Evolutionary conservation across 495 filamentous ascomycete species (phyloP).

Genomic region (Cercophora sp.): DNA sequence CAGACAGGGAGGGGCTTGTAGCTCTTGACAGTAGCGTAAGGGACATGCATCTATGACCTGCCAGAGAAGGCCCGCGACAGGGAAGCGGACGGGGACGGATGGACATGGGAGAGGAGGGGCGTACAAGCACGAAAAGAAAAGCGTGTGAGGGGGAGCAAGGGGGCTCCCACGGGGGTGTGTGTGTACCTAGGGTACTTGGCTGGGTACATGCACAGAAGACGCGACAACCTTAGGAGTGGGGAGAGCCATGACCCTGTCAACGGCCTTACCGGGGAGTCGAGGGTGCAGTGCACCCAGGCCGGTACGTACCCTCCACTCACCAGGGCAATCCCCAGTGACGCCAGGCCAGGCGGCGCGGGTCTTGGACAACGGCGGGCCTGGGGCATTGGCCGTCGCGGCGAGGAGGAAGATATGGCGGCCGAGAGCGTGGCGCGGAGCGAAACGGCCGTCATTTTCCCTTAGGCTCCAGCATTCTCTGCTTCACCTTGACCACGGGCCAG

Average conservation of each 20-base stretch:
- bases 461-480: constrained; percentile 29
- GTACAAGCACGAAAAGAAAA: constrained; percentile 2
- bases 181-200: constrained; percentile 4
- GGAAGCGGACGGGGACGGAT: constrained; percentile 9
- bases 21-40: constrained; percentile 1
- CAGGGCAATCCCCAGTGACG: not conserved
- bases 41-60: constrained; percentile 20
- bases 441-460: constrained; percentile 16
- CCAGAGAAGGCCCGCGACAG: constrained; percentile 17
- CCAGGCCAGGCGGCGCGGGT: not conserved
- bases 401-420: constrained; percentile 10
- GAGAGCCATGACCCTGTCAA: constrained; percentile 14
- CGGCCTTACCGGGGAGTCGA: constrained; percentile 22
- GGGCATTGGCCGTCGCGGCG: not conserved
- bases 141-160: constrained; percentile 8
- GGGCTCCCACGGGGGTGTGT: constrained; percentile 5
- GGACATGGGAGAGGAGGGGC: not conserved
- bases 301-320: not conserved
- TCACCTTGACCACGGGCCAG: constrained; percentile 7
- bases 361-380: constrained; percentile 3
- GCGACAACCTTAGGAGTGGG: not conserved
- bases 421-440: constrained; percentile 19
- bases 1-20: constrained; percentile 9
- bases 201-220: constrained; percentile 13
- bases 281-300: not conserved